Evolutionary conservation across 805 yeast genomes (phyloP).

Genomic region (Phaffomyces opuntiae): DNA sequence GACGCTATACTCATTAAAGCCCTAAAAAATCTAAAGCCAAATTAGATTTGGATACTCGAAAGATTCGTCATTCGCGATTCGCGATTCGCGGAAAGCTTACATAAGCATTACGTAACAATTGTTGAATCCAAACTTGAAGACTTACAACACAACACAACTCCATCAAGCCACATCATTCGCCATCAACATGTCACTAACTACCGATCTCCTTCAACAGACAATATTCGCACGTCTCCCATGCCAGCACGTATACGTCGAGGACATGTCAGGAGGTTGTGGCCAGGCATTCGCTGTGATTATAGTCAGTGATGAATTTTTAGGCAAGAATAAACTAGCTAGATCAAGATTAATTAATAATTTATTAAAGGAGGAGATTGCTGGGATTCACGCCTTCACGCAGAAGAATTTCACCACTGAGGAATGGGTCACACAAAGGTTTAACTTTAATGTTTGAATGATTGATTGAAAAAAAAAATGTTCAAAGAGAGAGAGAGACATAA

Average conservation of each 20-base stretch:
- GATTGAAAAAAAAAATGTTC: not conserved
- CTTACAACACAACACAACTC: no score
- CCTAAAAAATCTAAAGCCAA: no score
- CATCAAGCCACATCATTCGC: no score
- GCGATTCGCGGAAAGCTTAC: no score
- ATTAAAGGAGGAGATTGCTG: slow-evolving; percentile 75
- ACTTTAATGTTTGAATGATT: slow-evolving; percentile 14
- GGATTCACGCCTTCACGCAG: slow-evolving; percentile 93
- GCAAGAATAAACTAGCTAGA: slow-evolving; percentile 79
- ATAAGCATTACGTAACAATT: no score
- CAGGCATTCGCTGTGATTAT: slow-evolving; percentile 94
- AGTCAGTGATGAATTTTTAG: slow-evolving; percentile 64
- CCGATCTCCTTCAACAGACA: slow-evolving; percentile 3
- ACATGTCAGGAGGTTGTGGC: slow-evolving; percentile 84
- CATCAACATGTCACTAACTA: slow-evolving; percentile 2
- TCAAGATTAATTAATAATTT: slow-evolving; percentile 79
- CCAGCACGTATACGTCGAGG: slow-evolving; percentile 59
- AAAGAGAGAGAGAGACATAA: no score
- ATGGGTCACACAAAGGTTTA: slow-evolving; percentile 42
- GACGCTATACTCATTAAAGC: no score
- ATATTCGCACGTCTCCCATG: slow-evolving; percentile 7
- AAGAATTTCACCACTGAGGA: slow-evolving; percentile 85
- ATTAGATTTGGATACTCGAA: no score
- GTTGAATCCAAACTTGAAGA: no score
- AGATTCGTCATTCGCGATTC: no score